A percentile compares a stretch with the other conserved stretches of the same genome.
Evolutionary conservation across 2,329 filamentous ascomycete genomes (phyloP).

Genomic region (Xylogone sp.): DNA sequence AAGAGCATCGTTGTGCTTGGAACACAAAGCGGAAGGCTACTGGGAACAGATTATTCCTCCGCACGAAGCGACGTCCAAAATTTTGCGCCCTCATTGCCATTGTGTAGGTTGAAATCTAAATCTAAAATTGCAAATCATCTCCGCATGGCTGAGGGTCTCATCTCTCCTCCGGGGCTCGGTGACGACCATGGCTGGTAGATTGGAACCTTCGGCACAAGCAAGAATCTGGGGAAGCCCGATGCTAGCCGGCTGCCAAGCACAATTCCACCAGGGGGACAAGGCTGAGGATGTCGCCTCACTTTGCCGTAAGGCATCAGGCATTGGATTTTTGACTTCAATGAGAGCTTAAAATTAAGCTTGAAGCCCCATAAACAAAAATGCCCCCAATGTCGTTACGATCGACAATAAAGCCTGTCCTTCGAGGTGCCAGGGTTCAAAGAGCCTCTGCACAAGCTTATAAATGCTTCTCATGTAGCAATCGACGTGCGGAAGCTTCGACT

Average conservation of each 20-base stretch:
- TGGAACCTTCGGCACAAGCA: not conserved
- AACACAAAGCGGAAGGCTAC: not conserved
- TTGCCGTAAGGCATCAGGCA: not conserved
- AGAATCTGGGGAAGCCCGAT: slow-evolving; percentile 2
- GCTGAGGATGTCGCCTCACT: not conserved
- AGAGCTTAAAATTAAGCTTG: not conserved
- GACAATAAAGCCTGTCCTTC: slow-evolving; percentile 16
- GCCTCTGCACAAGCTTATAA: slow-evolving; percentile 9
- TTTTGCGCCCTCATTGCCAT: not conserved
- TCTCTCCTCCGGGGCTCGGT: not conserved
- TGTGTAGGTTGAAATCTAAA: not conserved
- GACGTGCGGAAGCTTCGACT: slow-evolving; percentile 11
- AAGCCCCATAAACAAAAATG: not conserved
- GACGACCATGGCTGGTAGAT: no score
- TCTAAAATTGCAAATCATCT: not conserved
- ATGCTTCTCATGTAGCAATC: slow-evolving; percentile 14
- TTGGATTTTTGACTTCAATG: not conserved
- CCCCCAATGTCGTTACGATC: slow-evolving; percentile 20
- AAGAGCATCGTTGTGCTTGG: slow-evolving; percentile 17
- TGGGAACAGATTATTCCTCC: not conserved
- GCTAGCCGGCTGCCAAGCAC: not conserved
- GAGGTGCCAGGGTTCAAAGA: slow-evolving; percentile 14
- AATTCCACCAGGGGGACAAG: not conserved
- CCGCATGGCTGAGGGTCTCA: not conserved
- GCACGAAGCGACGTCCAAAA: not conserved